Evolutionary conservation across 2,329 filamentous ascomycete genomes (phyloP), one percentile per base, ranked within the genome.

Genomic region (Pseudogymnoascus sp.): DNA sequence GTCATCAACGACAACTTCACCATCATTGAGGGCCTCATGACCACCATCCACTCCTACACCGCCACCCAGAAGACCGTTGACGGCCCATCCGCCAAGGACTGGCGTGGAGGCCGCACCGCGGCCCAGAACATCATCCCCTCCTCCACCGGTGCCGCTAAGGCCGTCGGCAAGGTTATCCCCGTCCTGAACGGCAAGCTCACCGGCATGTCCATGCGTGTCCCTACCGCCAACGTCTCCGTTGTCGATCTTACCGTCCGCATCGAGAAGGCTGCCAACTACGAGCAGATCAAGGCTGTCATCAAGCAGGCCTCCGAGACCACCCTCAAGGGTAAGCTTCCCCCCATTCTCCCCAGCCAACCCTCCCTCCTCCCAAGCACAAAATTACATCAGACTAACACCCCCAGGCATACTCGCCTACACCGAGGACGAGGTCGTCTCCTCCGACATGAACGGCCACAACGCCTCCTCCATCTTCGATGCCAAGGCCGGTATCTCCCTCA

Each of bases 41-140:
- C 94, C 81, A 99, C 94, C 71, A 87, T 97, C 79, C 94, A 99
- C 89, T 97, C 94, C 74, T 97, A 97, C 89, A 97, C 94, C 73
- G 94, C 94, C 74, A 97, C 94, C 79, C 94, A 97, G 86, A 97
- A 97, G 91, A 96, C 92, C 74, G 94, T 97, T 74, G 94, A 99
- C 75, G 94, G 92, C 77, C 94, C 94, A 76, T 97, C 94, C 69
- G 84, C 82, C 79, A 99, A 99, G 90, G 94, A 97, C 85, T 99
- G 93, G 93, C 90, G 93, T 82, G 94, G 94, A 87, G 94, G 94
- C 79, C 94, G 94, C 83, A 92, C 91, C 73, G 94, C 94, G 81
- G 94, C 94, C 76, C 90, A 96, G 85, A 97, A 99, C 89, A 97
- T 97, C 86, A 97, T 99, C 76, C 94, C 94, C 80, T 91, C 87